These are phyloP conservation scores for Claviceps purpurea DNA, from an alignment of 2,329 filamentous ascomycete species.

Conservation along the genomic window DNA sequence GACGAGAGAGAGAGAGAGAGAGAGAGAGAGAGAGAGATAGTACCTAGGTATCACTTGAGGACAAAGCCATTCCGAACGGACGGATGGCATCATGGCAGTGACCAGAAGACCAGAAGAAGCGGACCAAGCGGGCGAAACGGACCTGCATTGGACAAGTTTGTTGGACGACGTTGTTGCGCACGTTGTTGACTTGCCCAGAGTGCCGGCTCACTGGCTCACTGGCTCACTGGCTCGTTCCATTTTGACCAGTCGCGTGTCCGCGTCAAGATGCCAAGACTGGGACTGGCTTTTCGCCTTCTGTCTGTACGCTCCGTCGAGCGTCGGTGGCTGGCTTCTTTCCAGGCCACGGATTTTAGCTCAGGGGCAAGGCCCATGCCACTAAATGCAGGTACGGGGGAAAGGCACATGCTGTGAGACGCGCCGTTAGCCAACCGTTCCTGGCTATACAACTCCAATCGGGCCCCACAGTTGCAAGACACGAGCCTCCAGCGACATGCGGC, in stretches of 20 bases:
- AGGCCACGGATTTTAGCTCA: slow-evolving; percentile 4
- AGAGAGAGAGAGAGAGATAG: too few relatives aligned
- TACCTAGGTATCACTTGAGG: neutral
- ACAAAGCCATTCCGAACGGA: neutral
- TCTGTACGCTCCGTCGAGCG: neutral
- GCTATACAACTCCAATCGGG: neutral
- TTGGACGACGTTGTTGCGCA: neutral
- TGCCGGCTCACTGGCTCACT: neutral
- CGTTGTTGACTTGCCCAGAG: neutral
- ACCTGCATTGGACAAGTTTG: neutral
- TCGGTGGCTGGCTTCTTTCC: neutral
- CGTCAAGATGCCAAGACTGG: neutral
- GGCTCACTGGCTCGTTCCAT: too few relatives aligned
- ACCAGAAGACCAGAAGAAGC: neutral
- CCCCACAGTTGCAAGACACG: neutral
- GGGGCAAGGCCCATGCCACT: slow-evolving; percentile 5
- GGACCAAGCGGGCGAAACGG: neutral
- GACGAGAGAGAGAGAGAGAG: too few relatives aligned
- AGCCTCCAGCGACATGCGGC: neutral
- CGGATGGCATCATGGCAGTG: neutral
- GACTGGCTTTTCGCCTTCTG: neutral
- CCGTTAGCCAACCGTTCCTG: slow-evolving; percentile 16
- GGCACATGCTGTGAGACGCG: slow-evolving; percentile 19
- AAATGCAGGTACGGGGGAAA: slow-evolving; percentile 13
- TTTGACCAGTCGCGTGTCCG: neutral